Evolutionary conservation across 2,329 filamentous ascomycete species (phyloP).

Genomic region (Botrytis hyacinthi): DNA sequence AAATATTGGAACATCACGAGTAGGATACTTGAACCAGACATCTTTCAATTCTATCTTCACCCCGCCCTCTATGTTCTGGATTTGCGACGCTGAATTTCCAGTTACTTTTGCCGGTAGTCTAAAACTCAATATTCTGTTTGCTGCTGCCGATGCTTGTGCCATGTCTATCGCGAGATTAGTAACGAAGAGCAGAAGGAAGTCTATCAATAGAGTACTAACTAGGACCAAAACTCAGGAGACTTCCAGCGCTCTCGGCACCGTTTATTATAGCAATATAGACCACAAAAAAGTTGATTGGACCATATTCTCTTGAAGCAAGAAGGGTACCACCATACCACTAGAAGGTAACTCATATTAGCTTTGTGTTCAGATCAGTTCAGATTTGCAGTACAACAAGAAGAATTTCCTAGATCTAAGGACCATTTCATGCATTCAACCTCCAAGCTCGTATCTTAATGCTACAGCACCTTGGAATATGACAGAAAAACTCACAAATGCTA

Average conservation of each 20-base stretch:
- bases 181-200: neutral
- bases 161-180: constrained; percentile 41
- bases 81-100: constrained; percentile 21
- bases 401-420: neutral
- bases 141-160: constrained; percentile 56
- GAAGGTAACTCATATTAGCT: constrained; percentile 37
- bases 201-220: constrained; percentile 31
- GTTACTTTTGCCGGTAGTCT: constrained; percentile 23
- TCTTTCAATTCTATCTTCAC: constrained; percentile 56
- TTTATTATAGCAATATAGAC: constrained; percentile 53
- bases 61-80: constrained; percentile 42
- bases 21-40: constrained; percentile 60
- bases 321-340: constrained; percentile 44
- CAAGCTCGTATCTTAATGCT: neutral
- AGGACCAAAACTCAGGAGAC: constrained; percentile 52
- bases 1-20: constrained; percentile 56
- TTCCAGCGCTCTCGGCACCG: constrained; percentile 52
- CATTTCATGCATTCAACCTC: neutral
- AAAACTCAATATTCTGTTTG: constrained; percentile 56
- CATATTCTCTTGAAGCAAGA: constrained; percentile 41
- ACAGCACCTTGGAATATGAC: neutral
- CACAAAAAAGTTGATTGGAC: constrained; percentile 50
- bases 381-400: neutral
- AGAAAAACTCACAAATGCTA: constrained; percentile 53
- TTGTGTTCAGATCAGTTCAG: neutral